Conservation (phyloP, 139 green algal species). For the Volvox africanus region DNA sequence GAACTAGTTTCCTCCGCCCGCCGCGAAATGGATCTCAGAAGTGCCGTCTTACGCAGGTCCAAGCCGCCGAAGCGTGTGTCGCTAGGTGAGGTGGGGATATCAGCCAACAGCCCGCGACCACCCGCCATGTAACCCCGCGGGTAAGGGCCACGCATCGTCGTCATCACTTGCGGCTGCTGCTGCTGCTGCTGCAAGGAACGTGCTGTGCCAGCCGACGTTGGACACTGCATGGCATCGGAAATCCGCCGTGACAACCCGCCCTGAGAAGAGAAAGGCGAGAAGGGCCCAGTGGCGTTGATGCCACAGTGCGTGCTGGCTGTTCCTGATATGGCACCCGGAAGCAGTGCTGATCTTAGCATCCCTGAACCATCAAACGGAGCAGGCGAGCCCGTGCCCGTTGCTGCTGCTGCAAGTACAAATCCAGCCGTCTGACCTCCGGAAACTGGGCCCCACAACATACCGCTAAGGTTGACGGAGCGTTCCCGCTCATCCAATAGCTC, state of each 20-base stretch:
- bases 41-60: constrained; percentile 59
- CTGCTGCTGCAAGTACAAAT: not conserved
- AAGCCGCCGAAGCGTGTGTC: constrained; percentile 39
- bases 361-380: too few species aligned
- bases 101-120: not conserved
- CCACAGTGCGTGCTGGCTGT: too few species aligned
- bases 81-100: constrained; percentile 39
- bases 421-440: not conserved
- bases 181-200: not conserved
- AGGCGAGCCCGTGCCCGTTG: too few species aligned
- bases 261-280: not conserved
- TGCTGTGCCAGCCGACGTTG: not conserved
- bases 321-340: too few species aligned
- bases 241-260: not conserved
- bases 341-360: too few species aligned
- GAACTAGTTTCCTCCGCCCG: not conserved
- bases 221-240: constrained; percentile 3
- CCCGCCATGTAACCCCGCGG: not conserved
- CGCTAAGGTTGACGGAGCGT: not conserved
- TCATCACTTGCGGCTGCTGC: not conserved
- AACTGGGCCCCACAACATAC: not conserved
- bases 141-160: not conserved
- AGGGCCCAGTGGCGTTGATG: too few species aligned
- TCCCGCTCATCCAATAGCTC: constrained; percentile 1
- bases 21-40: constrained; percentile 48